Evolutionary conservation across 345 rosid species (phyloP).

Genomic region (Citrus australasica): DNA sequence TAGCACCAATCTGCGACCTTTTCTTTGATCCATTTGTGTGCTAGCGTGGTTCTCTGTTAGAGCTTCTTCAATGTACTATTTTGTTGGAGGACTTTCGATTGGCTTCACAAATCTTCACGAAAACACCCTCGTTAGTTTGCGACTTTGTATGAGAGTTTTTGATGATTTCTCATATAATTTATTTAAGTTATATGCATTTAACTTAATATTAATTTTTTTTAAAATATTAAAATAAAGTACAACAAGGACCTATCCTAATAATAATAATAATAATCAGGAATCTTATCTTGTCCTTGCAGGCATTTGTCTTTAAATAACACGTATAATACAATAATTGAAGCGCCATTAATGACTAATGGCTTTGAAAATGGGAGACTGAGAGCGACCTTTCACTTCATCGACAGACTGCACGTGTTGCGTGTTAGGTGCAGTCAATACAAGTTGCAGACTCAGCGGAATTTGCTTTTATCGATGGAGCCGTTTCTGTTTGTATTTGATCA

Average conservation of each 20-base stretch:
- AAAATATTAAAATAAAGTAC: neutral
- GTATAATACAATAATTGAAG: neutral
- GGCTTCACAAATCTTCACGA: neutral
- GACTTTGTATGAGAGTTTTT: neutral
- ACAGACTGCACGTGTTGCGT: neutral
- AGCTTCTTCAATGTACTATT: neutral
- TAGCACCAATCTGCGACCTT: slow-evolving; percentile 19
- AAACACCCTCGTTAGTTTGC: neutral
- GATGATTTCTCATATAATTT: no score
- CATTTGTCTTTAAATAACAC: neutral
- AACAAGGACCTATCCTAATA: neutral
- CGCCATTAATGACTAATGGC: no score
- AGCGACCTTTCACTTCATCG: no score
- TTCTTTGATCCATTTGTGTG: slow-evolving; percentile 6
- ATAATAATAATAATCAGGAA: neutral
- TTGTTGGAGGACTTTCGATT: neutral
- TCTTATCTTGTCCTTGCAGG: neutral
- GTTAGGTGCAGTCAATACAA: neutral
- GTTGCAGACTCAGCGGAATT: neutral
- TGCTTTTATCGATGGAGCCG: neutral
- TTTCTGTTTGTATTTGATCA: neutral
- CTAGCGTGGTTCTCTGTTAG: neutral
- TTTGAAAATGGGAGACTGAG: neutral
- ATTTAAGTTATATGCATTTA: no score
- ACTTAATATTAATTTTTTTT: no score